Percentiles rank a stretch among this genome's conserved stretches.
Conservation (phyloP, 352 stramenopile genomes). For the Aphanomyces cochlioides region DNA sequence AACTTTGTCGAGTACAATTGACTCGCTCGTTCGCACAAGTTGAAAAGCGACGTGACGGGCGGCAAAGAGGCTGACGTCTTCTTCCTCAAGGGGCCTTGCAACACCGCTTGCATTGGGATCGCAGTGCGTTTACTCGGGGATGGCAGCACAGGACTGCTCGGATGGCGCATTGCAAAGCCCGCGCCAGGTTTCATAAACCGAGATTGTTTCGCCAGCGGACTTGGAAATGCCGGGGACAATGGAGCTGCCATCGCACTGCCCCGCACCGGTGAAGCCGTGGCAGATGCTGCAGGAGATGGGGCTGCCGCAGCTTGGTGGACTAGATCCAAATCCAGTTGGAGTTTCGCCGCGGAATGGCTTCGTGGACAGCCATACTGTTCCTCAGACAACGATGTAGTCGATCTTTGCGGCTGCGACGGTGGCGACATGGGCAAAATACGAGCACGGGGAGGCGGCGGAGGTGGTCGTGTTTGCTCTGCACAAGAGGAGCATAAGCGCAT, state of each 20-base stretch:
- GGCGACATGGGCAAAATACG: too few species aligned
- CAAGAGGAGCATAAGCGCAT: slow-evolving; percentile 65
- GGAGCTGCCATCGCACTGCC: not conserved
- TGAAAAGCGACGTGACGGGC: slow-evolving; percentile 32
- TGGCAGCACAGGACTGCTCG: not conserved
- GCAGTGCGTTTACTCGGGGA: not conserved
- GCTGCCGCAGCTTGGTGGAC: not conserved
- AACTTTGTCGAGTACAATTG: slow-evolving; percentile 46
- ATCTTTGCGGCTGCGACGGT: too few species aligned
- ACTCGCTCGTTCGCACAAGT: slow-evolving; percentile 50
- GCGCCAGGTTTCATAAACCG: not conserved
- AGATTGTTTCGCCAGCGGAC: not conserved
- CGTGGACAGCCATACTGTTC: too few species aligned
- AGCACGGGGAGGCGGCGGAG: not conserved
- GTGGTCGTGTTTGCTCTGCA: not conserved
- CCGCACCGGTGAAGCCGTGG: not conserved
- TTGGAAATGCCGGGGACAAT: not conserved
- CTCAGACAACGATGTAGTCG: too few species aligned
- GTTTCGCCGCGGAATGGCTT: not conserved
- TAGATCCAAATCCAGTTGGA: slow-evolving; percentile 8
- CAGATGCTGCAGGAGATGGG: too few species aligned
- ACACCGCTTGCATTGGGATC: too few species aligned
- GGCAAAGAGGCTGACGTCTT: not conserved
- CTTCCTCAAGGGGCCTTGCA: too few species aligned
- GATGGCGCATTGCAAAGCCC: slow-evolving; percentile 6